Evolutionary conservation across 106 monocot species (phyloP).

Genomic region (Platanthera guangdongensis): DNA sequence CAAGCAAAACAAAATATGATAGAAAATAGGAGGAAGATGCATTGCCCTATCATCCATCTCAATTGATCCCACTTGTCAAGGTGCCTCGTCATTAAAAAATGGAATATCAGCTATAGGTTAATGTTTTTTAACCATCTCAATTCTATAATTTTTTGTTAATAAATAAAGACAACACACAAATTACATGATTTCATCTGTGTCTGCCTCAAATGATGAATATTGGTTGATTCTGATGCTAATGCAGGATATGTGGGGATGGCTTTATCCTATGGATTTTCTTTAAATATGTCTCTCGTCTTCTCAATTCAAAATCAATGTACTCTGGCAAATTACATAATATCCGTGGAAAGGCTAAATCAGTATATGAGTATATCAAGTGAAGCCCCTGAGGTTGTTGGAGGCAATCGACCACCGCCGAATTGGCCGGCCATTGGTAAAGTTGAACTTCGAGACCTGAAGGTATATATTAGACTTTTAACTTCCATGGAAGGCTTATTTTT

Average conservation of each 20-base stretch:
- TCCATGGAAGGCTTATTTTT: not conserved
- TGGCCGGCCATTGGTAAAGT: conserved; percentile 82
- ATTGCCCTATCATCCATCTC: too few species aligned
- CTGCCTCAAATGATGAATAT: not conserved
- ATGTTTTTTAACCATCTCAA: too few species aligned
- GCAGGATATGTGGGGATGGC: conserved; percentile 95
- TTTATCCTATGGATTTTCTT: conserved; percentile 84
- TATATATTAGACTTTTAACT: conserved; percentile 15
- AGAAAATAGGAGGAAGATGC: too few species aligned
- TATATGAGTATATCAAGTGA: conserved; percentile 81
- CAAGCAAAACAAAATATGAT: too few species aligned
- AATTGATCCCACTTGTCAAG: too few species aligned
- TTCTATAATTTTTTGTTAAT: not conserved
- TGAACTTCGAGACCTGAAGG: conserved; percentile 79
- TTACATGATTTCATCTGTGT: not conserved
- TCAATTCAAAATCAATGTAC: conserved; percentile 84
- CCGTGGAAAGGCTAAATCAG: conserved; percentile 89
- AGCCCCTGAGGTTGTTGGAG: conserved; percentile 61
- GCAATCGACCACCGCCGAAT: conserved; percentile 35
- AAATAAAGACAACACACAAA: not conserved
- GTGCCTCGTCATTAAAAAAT: too few species aligned
- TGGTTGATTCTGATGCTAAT: conserved; percentile 5
- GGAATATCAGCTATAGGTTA: too few species aligned
- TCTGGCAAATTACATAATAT: conserved; percentile 77
- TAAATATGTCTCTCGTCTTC: conserved; percentile 69